Base-by-base conservation (phyloP, 345 rosid genomes). In the Populus simonii region DNA sequence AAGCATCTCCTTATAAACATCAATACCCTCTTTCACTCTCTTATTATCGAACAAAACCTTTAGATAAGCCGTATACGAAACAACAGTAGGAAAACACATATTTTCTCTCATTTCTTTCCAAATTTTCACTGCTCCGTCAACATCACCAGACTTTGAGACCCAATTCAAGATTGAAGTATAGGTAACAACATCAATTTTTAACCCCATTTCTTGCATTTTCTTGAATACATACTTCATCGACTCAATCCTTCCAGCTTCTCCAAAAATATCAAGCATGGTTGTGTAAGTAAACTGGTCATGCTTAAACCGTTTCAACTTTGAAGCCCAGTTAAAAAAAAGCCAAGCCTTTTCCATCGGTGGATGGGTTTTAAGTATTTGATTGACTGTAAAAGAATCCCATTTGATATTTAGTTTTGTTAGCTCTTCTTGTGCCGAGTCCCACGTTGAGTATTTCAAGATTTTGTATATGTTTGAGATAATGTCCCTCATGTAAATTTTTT, bases 261-360 rank as follows among this genome's bases (percentile, higher is more conserved):
- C 98, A 81, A 94, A 92, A 78, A 94, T 89, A 73, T 92, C 94
- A 33, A 94, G 92, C 96, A 94, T 94, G 51, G 98, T 94, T 41
- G 98, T 91, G 89, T 83, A 90, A 23, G 97, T 92, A 86, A 89
- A 94, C 63, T 88, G 97, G 74, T 94, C 97, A 78, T 91, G 97
- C 82, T 91, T 94, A 67, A 94, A 92, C 31, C 88, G 88, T 70
- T 76, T 86, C 61, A 87, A 33, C 36, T 53, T 68, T 11, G 90
- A 72, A 31, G 86, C 97, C 97, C 96, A 92, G 80, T 89, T 86
- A 89, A 92, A 92, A 78, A 94, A 92, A 36, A 92, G 88, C 97
- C 98, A 92, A 1, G 97, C 91, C 59, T 94, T 94, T 80, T 94
- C 89, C 97, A 93, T 90, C 3, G 98, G 98, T 6, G 98, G 98